Conservation (phyloP, 208 protist species). For the Wallacemonas sp. region DNA sequence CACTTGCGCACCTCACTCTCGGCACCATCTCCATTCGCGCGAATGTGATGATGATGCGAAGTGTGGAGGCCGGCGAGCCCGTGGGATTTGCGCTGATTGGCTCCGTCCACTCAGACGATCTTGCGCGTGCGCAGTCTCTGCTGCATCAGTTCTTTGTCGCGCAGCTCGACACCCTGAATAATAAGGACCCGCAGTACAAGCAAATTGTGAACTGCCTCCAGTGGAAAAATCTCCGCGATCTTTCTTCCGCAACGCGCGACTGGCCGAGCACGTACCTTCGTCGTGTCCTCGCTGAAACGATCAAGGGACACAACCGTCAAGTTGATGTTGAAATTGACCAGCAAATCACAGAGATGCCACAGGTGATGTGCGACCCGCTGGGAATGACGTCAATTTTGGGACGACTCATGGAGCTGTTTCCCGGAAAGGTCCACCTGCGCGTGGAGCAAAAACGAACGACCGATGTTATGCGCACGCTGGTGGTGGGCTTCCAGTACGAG, state of each 20-base stretch:
- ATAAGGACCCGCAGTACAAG: constrained; percentile 36
- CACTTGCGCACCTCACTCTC: constrained; percentile 52
- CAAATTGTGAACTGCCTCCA: constrained; percentile 60
- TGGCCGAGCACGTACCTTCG: constrained; percentile 53
- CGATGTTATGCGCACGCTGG: constrained; percentile 53
- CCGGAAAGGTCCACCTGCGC: constrained; percentile 56
- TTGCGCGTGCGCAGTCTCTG: constrained; percentile 45
- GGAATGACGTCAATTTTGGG: constrained; percentile 41
- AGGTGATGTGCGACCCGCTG: constrained; percentile 48
- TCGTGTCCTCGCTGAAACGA: constrained; percentile 48
- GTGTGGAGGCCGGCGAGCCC: constrained; percentile 34
- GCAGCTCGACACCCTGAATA: constrained; percentile 35
- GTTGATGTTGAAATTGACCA: constrained; percentile 57
- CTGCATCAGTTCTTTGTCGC: constrained; percentile 62
- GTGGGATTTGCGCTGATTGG: constrained; percentile 56
- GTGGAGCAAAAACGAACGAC: constrained; percentile 55
- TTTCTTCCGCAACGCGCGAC: constrained; percentile 38
- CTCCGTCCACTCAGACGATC: constrained; percentile 50
- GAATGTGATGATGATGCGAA: constrained; percentile 39
- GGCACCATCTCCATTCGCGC: constrained; percentile 49
- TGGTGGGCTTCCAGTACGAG: constrained; percentile 57
- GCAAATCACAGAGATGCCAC: constrained; percentile 47
- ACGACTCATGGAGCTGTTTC: constrained; percentile 45
- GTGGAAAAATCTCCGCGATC: constrained; percentile 61
- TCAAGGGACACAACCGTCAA: constrained; percentile 45